Conservation (phyloP, 73 alveolate species). For the Tetrahymena thermophila region DNA sequence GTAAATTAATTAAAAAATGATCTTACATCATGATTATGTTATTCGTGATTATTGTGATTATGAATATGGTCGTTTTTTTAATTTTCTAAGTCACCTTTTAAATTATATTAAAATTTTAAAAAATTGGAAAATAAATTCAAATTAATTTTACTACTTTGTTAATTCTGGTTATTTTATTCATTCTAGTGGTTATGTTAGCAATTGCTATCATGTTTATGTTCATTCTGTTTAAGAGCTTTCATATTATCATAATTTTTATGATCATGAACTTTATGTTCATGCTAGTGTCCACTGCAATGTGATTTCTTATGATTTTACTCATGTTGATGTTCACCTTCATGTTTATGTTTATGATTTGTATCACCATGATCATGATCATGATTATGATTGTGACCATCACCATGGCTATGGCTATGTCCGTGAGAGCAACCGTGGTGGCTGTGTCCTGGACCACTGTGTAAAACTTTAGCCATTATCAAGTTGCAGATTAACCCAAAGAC, state of each 20-base stretch:
- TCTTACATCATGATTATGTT: too few species aligned
- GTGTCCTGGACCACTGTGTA: slow-evolving; percentile 53
- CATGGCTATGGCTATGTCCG: slow-evolving; percentile 47
- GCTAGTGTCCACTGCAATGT: not conserved
- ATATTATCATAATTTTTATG: too few species aligned
- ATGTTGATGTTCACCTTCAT: slow-evolving; percentile 17
- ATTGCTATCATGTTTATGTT: not conserved
- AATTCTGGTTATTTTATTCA: not conserved
- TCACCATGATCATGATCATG: slow-evolving; percentile 38
- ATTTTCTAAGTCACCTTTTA: not conserved
- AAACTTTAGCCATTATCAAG: slow-evolving; percentile 73
- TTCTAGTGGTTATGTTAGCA: not conserved
- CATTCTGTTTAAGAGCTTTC: not conserved
- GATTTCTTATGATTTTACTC: slow-evolving; percentile 24
- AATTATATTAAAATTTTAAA: not conserved
- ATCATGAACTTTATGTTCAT: not conserved
- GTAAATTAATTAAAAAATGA: too few species aligned
- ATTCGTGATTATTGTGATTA: too few species aligned
- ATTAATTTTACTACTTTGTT: not conserved
- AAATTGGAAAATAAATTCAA: too few species aligned
- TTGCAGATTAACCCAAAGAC: slow-evolving; percentile 78
- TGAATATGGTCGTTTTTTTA: not conserved
- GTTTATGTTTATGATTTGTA: slow-evolving; percentile 27
- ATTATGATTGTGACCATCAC: slow-evolving; percentile 8
- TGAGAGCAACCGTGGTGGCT: slow-evolving; percentile 12